Evolutionary conservation across 352 stramenopile species (phyloP), one percentile per base, ranked within the genome.

Genomic region (Pythium inflatum): DNA sequence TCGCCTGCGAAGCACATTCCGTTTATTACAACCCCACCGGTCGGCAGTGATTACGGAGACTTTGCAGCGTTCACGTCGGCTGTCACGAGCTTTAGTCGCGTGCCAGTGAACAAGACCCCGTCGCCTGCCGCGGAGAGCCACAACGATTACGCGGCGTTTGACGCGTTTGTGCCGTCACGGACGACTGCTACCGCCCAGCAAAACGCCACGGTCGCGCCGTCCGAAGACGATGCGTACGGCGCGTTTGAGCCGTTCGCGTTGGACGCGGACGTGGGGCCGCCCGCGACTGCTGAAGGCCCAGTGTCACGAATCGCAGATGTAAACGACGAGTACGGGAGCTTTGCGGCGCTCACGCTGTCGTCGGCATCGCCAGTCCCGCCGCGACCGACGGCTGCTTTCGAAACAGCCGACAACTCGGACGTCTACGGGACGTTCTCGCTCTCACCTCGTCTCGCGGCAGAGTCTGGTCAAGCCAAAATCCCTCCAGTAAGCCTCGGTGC

Each of bases 311-410:
- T n/a, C n/a, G n/a, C n/a, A n/a, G n/a, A 66, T 14, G 8, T 24
- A 14, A 63, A 27, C 16, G 49, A 67, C 7, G 78, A 87, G 31
- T 89, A 91, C 33, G 78, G 79, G 20, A 82, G 61, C 46, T 89
- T 91, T 30, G 68, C 66, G 24, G 68, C 71, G 9, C 68, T 88
- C 1, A 62, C 51, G 0, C 43, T 41, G 12, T 40, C 30, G n/a
- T 20, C n/a, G 20, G 14, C 5, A 8, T 5, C 31, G 7, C 9
- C 53, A 12, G 27, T 9, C 12, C 30, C 49, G 27, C 6, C 33
- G 8, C 31, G n/a, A 9, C 51, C 7, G 31, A 28, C 11, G n/a
- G 30, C 20, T 41, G 30, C 41, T 49, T n/a, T 12, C 16, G 16
- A 16, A 43, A 16, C 36, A 43, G 36, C 1, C 28, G 22, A 41